phyloP scores from a whole-genome alignment of 2,329 filamentous ascomycete species.

The Trichoderma arundinaceum region DNA sequence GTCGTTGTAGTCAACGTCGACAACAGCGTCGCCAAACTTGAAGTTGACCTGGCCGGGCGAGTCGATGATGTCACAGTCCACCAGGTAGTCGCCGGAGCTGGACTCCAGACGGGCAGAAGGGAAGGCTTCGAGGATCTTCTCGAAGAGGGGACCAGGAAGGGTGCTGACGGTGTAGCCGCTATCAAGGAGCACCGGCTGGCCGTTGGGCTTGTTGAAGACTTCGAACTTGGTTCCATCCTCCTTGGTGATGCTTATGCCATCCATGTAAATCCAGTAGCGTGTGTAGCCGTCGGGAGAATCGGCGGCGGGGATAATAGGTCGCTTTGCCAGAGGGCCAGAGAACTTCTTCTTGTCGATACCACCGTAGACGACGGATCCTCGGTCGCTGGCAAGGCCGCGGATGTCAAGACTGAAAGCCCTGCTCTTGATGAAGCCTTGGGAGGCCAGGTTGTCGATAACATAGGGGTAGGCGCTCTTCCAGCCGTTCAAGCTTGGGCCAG shows the following conservation, averaged over 20 bases:
- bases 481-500: conserved; percentile 43
- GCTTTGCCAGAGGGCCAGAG: conserved; percentile 57
- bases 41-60: conserved; percentile 53
- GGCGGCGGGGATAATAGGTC: conserved; percentile 58
- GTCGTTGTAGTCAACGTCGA: conserved; percentile 54
- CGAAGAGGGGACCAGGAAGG: conserved; percentile 63
- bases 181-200: conserved; percentile 62
- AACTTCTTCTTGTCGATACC: conserved; percentile 64
- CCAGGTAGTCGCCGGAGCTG: conserved; percentile 52
- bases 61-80: conserved; percentile 50
- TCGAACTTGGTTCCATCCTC: conserved; percentile 47
- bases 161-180: conserved; percentile 71
- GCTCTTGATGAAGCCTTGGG: conserved; percentile 47
- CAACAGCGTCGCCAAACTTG: conserved; percentile 52
- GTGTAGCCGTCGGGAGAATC: conserved; percentile 44
- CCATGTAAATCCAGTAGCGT: conserved; percentile 52
- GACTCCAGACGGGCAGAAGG: conserved; percentile 52
- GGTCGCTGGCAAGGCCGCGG: conserved; percentile 41
- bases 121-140: conserved; percentile 51
- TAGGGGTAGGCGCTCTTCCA: conserved; percentile 46
- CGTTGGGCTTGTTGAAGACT: conserved; percentile 50
- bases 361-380: conserved; percentile 55
- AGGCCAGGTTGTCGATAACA: conserved; percentile 45
- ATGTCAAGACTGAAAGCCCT: conserved; percentile 47
- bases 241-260: conserved; percentile 45